phyloP scores from a whole-genome alignment of 2,329 filamentous ascomycete species.

The Metarhizium sp. region DNA sequence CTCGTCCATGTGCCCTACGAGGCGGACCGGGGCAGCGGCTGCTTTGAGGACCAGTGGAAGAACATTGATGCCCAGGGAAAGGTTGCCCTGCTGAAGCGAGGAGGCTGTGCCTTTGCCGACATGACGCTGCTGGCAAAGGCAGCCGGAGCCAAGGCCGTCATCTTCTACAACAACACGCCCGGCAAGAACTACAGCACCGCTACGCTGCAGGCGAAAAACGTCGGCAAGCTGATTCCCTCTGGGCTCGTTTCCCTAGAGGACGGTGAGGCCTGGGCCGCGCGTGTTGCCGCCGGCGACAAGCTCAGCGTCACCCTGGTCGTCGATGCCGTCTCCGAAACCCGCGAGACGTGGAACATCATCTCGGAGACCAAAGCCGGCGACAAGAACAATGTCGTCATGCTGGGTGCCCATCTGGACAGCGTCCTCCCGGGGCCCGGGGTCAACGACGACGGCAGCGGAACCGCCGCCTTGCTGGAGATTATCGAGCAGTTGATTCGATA shows the following conservation, averaged over 20 bases:
- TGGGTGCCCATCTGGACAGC: conserved; percentile 30
- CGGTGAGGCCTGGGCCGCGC: conserved; percentile 22
- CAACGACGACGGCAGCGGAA: conserved; percentile 30
- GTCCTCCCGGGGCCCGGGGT: conserved; percentile 28
- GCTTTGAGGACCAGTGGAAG: conserved; percentile 31
- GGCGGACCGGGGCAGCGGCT: conserved; percentile 25
- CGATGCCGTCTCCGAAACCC: conserved; percentile 22
- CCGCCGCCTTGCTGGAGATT: conserved; percentile 25
- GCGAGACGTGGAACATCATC: conserved; percentile 28
- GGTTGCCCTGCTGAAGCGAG: conserved; percentile 35
- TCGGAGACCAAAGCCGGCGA: conserved; percentile 30
- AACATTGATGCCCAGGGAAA: conserved; percentile 31
- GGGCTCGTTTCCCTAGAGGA: conserved; percentile 22
- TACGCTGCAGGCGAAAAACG: conserved; percentile 35
- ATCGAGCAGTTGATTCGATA: conserved; percentile 23
- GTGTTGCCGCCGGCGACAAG: conserved; percentile 19
- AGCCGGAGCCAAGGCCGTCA: conserved; percentile 31
- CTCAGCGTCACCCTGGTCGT: conserved; percentile 21
- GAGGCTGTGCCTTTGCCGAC: conserved; percentile 29
- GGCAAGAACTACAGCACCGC: conserved; percentile 32
- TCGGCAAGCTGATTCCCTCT: conserved; percentile 22
- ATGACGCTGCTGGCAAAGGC: conserved; percentile 32
- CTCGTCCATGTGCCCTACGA: conserved; percentile 27
- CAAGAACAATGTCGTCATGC: conserved; percentile 28
- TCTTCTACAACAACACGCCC: conserved; percentile 52